A percentile compares a stretch with the other conserved stretches of the same genome.
These are phyloP conservation scores for Gynostemma pentaphyllum DNA, from an alignment of 306 rosid genomes.

Conservation along the genomic window DNA sequence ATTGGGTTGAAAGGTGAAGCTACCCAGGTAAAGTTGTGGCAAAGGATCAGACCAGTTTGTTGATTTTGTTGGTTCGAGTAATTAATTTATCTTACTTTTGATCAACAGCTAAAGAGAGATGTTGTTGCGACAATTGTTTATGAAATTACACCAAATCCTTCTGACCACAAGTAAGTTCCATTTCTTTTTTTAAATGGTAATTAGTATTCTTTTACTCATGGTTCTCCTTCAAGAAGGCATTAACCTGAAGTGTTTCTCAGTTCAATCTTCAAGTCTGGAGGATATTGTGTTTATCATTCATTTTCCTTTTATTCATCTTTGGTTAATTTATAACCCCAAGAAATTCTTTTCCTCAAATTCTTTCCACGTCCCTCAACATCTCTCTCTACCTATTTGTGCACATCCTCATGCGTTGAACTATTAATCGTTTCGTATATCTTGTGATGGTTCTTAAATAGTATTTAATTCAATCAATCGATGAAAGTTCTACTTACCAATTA, in stretches of 20 bases:
- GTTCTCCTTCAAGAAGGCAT: background rate
- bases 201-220: background rate
- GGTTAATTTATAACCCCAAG: background rate
- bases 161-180: constrained; percentile 85
- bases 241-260: background rate
- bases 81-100: constrained; percentile 10
- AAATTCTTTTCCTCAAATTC: background rate
- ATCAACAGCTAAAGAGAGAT: constrained; percentile 74
- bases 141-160: constrained; percentile 90
- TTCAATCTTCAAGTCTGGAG: background rate
- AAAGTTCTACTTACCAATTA: background rate
- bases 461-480: background rate
- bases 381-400: background rate
- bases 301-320: background rate
- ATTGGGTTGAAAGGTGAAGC: constrained; percentile 99
- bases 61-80: background rate
- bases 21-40: constrained; percentile 57
- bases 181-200: background rate
- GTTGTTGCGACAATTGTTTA: constrained; percentile 83
- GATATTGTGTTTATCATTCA: background rate
- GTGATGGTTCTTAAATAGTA: background rate
- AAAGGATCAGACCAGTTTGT: constrained; percentile 6
- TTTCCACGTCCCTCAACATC: background rate
- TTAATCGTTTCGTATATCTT: background rate
- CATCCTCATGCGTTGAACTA: background rate